These are phyloP conservation scores for Ceratocystis cacaofunesta DNA, from an alignment of 2,329 filamentous ascomycete species.

Conservation along the genomic window DNA sequence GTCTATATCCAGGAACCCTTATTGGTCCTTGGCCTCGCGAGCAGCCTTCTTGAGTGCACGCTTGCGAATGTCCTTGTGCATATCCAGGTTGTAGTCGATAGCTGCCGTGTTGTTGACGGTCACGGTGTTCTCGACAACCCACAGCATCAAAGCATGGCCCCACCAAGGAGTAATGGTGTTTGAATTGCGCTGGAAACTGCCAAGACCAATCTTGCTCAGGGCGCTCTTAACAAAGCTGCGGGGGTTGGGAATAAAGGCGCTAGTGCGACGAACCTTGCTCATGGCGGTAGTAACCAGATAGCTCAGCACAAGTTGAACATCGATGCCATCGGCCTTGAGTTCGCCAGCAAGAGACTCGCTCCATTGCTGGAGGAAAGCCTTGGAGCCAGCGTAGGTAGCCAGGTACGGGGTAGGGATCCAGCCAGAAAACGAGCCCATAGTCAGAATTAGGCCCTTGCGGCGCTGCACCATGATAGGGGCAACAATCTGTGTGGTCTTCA, in stretches of 20 bases:
- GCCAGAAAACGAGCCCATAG: constrained; percentile 94
- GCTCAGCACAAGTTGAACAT: constrained; percentile 80
- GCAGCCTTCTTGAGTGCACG: constrained; percentile 73
- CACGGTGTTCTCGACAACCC: constrained; percentile 50
- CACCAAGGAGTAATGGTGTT: constrained; percentile 87
- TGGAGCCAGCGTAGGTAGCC: constrained; percentile 93
- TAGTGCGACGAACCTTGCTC: constrained; percentile 82
- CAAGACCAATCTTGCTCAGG: constrained; percentile 66
- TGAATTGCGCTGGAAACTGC: constrained; percentile 56
- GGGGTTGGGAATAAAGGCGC: constrained; percentile 63
- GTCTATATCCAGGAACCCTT: neutral
- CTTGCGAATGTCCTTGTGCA: constrained; percentile 72
- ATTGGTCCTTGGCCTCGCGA: constrained; percentile 57
- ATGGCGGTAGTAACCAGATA: constrained; percentile 93
- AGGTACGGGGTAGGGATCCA: constrained; percentile 82
- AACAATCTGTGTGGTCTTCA: constrained; percentile 74
- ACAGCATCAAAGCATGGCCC: constrained; percentile 81
- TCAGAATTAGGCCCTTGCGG: constrained; percentile 77
- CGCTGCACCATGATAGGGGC: constrained; percentile 72
- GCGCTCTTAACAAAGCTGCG: constrained; percentile 67
- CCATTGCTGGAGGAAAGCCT: constrained; percentile 97
- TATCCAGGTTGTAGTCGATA: constrained; percentile 41
- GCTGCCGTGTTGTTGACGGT: constrained; percentile 35
- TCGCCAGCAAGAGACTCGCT: constrained; percentile 73
- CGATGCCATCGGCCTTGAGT: constrained; percentile 63